phyloP scores from a whole-genome alignment of 2,329 filamentous ascomycete genomes.

The Diplodia seriata region DNA sequence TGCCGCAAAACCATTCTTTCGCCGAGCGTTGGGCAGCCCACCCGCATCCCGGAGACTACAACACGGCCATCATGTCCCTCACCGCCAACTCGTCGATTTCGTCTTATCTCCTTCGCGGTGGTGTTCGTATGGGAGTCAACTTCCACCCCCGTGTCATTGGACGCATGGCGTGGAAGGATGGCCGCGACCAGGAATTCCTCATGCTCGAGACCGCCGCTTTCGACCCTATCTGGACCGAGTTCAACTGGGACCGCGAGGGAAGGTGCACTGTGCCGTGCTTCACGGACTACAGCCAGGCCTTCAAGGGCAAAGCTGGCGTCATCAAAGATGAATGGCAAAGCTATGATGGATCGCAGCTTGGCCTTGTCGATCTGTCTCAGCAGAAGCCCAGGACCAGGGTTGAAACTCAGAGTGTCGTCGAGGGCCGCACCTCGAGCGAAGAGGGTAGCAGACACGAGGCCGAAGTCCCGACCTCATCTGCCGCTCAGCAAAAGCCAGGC shows the following conservation, averaged over 20 bases:
- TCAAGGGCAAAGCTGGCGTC: conserved; percentile 56
- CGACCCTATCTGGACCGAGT: conserved; percentile 65
- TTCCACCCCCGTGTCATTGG: conserved; percentile 64
- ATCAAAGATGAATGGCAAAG: conserved; percentile 62
- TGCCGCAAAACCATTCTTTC: conserved; percentile 60
- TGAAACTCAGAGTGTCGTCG: conserved; percentile 26
- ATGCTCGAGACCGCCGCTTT: conserved; percentile 66
- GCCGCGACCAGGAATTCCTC: conserved; percentile 59
- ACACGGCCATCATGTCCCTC: conserved; percentile 64
- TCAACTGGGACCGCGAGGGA: conserved; percentile 61
- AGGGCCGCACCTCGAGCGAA: conserved; percentile 29
- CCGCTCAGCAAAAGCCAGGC: conserved; percentile 41
- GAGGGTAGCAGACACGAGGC: conserved; percentile 32
- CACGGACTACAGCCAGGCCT: conserved; percentile 60
- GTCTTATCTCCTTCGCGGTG: conserved; percentile 62
- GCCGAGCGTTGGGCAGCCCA: conserved; percentile 64
- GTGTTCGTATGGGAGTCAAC: conserved; percentile 64
- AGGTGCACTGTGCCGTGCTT: conserved; percentile 63
- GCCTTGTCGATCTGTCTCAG: conserved; percentile 43
- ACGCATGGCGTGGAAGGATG: conserved; percentile 64
- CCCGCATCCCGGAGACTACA: conserved; percentile 61
- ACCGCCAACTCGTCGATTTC: conserved; percentile 63
- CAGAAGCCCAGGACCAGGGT: conserved; percentile 22
- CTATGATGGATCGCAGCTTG: conserved; percentile 55
- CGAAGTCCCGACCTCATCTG: conserved; percentile 36